phyloP scores from a whole-genome alignment of 1,284 basidiomycete species.

The Fistulinella staudtii region DNA sequence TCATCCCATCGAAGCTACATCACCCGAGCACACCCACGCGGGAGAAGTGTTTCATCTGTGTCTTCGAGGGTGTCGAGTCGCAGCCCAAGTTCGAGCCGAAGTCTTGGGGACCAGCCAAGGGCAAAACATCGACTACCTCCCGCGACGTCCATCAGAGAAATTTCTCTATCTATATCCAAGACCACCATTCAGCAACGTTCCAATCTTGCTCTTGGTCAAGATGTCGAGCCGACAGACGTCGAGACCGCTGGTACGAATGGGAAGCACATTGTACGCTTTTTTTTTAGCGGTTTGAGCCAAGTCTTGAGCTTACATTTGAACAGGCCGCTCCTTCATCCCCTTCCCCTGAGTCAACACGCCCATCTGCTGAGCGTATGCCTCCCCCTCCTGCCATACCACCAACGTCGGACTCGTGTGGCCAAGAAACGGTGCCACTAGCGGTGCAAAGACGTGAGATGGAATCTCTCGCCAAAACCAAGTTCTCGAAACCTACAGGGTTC shows the following conservation, averaged over 20 bases:
- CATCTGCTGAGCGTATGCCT: slow-evolving; percentile 31
- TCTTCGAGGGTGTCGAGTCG: slow-evolving; percentile 47
- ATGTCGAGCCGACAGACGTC: slow-evolving; percentile 22
- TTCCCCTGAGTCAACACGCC: slow-evolving; percentile 21
- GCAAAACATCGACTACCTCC: slow-evolving; percentile 63
- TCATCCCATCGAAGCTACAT: slow-evolving; percentile 34
- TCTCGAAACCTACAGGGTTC: slow-evolving; percentile 49
- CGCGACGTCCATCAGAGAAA: slow-evolving; percentile 41
- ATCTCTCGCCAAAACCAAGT: slow-evolving; percentile 20
- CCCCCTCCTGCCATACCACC: slow-evolving; percentile 26
- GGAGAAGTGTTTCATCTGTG: slow-evolving; percentile 45
- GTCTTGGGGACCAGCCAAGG: slow-evolving; percentile 45
- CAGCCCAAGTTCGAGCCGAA: slow-evolving; percentile 52
- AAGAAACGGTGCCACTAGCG: slow-evolving; percentile 16
- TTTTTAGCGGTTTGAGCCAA: background rate
- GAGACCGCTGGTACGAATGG: slow-evolving; percentile 35
- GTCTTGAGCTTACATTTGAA: slow-evolving; percentile 11
- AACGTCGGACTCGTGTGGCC: slow-evolving; percentile 10
- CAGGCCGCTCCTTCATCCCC: slow-evolving; percentile 25
- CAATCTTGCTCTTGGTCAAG: slow-evolving; percentile 19
- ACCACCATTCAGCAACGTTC: slow-evolving; percentile 26
- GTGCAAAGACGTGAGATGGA: slow-evolving; percentile 18
- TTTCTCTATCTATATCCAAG: slow-evolving; percentile 36
- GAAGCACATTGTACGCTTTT: slow-evolving; percentile 29
- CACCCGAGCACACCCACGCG: slow-evolving; percentile 29